Evolutionary conservation across 495 filamentous ascomycete genomes (phyloP).

Genomic region (Daldinia caldariorum): DNA sequence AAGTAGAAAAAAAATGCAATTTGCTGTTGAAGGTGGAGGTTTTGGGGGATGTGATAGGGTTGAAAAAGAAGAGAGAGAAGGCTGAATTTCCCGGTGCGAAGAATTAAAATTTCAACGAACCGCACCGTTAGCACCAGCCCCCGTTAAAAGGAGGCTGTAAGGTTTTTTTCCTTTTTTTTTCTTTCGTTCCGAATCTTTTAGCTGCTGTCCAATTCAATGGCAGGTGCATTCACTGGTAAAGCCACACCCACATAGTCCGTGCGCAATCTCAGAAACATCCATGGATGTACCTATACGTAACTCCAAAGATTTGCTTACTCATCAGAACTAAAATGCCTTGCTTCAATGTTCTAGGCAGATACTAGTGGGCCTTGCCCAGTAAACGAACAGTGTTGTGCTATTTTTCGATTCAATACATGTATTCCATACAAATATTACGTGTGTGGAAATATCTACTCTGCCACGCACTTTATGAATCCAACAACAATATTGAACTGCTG

Average conservation of each 20-base stretch:
- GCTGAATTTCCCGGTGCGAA: constrained; percentile 28
- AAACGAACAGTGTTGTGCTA: too few relatives aligned
- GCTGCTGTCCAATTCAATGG: background rate
- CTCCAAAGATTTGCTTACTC: background rate
- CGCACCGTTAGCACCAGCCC: constrained; percentile 27
- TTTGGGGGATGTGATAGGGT: constrained; percentile 11
- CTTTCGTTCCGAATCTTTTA: background rate
- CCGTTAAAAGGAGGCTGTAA: constrained; percentile 21
- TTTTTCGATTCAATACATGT: background rate
- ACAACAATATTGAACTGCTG: background rate
- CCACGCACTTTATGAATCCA: background rate
- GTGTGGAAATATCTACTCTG: background rate
- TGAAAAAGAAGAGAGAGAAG: constrained; percentile 31
- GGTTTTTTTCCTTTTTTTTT: constrained; percentile 17
- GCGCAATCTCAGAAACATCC: too few relatives aligned
- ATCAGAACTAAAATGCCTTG: background rate
- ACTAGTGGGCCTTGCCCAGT: too few relatives aligned
- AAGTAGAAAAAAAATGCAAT: constrained; percentile 26
- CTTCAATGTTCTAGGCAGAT: too few relatives aligned
- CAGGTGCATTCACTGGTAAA: constrained; percentile 1
- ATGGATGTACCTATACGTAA: too few relatives aligned
- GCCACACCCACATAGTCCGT: too few relatives aligned
- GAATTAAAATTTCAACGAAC: constrained; percentile 24
- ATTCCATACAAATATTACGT: background rate
- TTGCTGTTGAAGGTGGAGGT: constrained; percentile 6